Base-by-base conservation (phyloP, 2,329 filamentous ascomycete genomes). In the Alternaria atra region DNA sequence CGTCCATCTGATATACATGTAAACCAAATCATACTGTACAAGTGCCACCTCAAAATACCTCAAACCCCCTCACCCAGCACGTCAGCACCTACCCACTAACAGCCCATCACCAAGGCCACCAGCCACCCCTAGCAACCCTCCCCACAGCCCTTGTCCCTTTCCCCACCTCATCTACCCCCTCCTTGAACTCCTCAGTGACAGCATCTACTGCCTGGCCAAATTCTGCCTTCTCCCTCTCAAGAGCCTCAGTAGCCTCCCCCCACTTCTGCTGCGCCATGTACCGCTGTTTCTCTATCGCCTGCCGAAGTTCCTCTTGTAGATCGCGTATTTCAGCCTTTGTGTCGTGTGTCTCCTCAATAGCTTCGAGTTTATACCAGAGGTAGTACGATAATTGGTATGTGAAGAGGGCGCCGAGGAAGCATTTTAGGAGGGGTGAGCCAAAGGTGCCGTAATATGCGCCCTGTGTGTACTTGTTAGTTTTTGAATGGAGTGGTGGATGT, bases 371-470 rank as follows among this genome's bases (percentile, higher is more conserved):
- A 37, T 87, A 76, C 92, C 92, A 95, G 13, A 80, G 81, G 82
- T 87, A 92, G 80, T 94, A 94, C 13, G 85, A 79, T n/a, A 91
- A 71, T 79, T 95, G 92, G 77, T 94, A 95, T 2, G 89, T 90
- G 73, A 92, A 89, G 56, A 93, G 85, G 55, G 92, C 91, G 73
- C 91, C 85, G 37, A 94, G 84, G 66, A 92, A 86, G 55, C 89
- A 88, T 80, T 93, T 94, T 54, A 87, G 85, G 46, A 94, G 83
- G 3, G 92, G 91, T 2, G 90, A 85, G 39, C 89, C 87, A 73
- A 93, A 93, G 13, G 87, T 88, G 73, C 87, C 89, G 83, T 93
- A 94, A 80, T 94, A 94, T 47, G 84, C 82, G 51, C 86, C 80
- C 62, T 64, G 46, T n/a, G 29, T 12, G 32, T 12, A 13, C 10